Evolutionary conservation across 1,284 basidiomycete species (phyloP), one percentile per base, ranked within the genome.

Genomic region (Cryptococcus sp.): DNA sequence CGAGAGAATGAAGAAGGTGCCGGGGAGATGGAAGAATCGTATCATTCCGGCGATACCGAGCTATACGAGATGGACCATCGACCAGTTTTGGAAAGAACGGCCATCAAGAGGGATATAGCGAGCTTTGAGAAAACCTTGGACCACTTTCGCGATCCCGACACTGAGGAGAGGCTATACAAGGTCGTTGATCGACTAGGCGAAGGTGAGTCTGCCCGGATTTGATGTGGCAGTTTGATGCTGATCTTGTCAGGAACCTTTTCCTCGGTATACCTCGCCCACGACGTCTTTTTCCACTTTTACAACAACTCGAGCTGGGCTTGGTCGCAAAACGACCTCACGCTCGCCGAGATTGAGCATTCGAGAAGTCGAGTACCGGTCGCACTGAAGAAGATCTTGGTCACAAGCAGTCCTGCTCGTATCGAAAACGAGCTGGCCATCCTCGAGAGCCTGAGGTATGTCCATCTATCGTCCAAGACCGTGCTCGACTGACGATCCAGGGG

Each of bases 341-440:
- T 24, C 12, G 26, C 21, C n/a, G 37, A 26, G 10, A 35, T 43
- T n/a, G 16, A 16, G 14, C 14, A 39, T 26, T 31, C 24, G 14
- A 31, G 32, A 31, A 41, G n/a, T 24, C 35, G 37, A 2, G 73
- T 86, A 16, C 91, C 86, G 63, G 92, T 98, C 34, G 94, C 94
- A 0, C 78, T 99, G 62, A 98, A 99, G 76, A 82, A 93, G 60
- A 97, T 99, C 66, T 91, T 97, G 66, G 93, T 93, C 23, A 98
- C 94, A 0, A 93, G 88, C 65, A 90, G 85, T 54, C 94, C 94
- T 0, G 83, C 86, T 50, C 79, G 95, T 18, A 94, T 98, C 65
- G 79, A 84, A 45, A 99, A 98, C 70, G 95, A 99, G 72, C 82
- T 99, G 48, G 77, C 83, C n/a, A 90, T 99, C 51, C 81, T 99